Base-by-base conservation (phyloP, 805 yeast genomes). In the Jamesozyma spencerorum region DNA sequence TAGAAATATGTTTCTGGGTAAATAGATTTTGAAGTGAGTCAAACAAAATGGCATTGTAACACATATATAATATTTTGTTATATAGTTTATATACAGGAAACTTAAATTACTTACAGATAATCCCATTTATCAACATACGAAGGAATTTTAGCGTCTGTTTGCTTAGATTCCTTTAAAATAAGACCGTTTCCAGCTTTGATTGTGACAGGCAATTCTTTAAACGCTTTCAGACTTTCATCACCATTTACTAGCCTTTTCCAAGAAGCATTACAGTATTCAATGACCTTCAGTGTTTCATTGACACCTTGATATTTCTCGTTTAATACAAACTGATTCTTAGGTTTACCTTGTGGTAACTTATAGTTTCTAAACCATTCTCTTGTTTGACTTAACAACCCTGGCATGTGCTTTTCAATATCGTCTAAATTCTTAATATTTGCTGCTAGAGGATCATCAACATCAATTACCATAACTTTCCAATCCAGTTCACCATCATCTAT, bases 401-500 rank as follows among this genome's bases (percentile, higher is more conserved):
- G 94, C 66, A 81, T 71, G 47, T 71, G 66, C 19, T 61, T 60
- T 44, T 79, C 77, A 22, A 85, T 85, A 62, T 85, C 95, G 45
- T 69, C 67, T 35, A 85, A 70, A 56, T 73, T 78, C 53, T 79
- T 68, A 42, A 85, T 58, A 48, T 74, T 66, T 5, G 67, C 43
- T 18, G 85, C 79, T 55, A 81, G 57, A 35, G 84, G 81, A 58
- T 85, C 94, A 39, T 71, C 65, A 24, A 69, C 65, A 54, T 81
- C 80, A 42, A 85, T 81, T 15, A 73, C 85, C 43, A 85, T 74
- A 26, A 85, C 70, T 64, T 85, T 85, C 97, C 97, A 90, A 68
- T 90, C 98, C 43, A 95, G 74, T 68, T 92, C 98, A 51, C 96
- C 97, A 64, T 88, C 97, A 54, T 84, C 94, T 44, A 84, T 77